These are phyloP conservation scores for Ammopiptanthus mongolicus DNA, from an alignment of 306 rosid species.

Conservation along the genomic window DNA sequence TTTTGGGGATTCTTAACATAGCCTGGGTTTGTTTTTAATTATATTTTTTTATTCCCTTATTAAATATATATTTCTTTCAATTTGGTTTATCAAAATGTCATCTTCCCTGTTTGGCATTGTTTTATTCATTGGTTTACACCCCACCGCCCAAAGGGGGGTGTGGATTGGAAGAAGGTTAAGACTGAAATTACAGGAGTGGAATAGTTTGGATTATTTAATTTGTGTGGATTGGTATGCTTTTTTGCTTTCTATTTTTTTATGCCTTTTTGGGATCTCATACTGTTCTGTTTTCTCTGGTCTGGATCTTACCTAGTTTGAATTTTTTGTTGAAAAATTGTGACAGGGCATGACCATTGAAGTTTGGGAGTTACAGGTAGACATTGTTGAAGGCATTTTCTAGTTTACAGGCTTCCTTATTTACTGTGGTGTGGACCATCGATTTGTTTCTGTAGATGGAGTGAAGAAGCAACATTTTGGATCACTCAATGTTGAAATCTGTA, in stretches of 20 bases:
- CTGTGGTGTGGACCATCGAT: conserved; percentile 7
- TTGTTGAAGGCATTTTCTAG: neutral
- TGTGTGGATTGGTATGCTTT: neutral
- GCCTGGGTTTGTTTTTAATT: conserved; percentile 4
- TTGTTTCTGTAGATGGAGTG: conserved; percentile 43
- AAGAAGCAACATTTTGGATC: conserved; percentile 27
- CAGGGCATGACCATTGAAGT: conserved; percentile 45
- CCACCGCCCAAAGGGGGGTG: neutral
- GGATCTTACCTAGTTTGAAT: conserved; percentile 12
- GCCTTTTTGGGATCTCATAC: conserved; percentile 24
- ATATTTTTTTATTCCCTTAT: neutral
- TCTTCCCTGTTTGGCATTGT: conserved; percentile 26
- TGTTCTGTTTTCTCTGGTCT: conserved; percentile 11
- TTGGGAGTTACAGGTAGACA: conserved; percentile 20
- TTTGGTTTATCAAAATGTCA: conserved; percentile 25
- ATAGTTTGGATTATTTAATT: neutral
- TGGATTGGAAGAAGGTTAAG: neutral
- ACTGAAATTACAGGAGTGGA: neutral
- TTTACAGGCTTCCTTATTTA: neutral
- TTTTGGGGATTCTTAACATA: conserved; percentile 15
- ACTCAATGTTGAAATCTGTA: conserved; percentile 62
- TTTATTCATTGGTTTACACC: conserved; percentile 13
- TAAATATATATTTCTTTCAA: neutral
- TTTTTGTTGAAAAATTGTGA: neutral
- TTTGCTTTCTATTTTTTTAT: neutral